Evolutionary conservation across 129 eudicot species (phyloP).

Genomic region (Solidago caesia): DNA sequence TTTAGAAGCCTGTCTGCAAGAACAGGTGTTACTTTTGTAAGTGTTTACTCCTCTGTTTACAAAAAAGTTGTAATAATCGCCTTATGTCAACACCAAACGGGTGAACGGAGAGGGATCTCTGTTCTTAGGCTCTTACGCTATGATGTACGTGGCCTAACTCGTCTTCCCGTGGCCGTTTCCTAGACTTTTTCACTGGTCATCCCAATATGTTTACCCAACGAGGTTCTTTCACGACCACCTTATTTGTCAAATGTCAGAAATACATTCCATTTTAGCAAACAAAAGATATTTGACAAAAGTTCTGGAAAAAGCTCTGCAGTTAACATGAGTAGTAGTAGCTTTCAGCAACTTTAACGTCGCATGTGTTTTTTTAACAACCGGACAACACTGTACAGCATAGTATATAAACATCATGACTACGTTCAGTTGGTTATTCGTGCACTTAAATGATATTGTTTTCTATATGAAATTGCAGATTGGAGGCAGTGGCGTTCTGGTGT

Average conservation of each 20-base stretch:
- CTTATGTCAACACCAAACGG: no score
- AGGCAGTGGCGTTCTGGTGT: slow-evolving; percentile 89
- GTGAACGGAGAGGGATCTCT: no score
- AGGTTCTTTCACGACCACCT: no score
- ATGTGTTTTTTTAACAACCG: neutral
- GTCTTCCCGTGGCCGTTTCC: no score
- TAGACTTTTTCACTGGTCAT: no score
- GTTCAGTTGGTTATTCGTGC: neutral
- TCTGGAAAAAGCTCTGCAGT: neutral
- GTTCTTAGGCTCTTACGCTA: no score
- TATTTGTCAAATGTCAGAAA: neutral
- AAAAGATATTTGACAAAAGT: neutral
- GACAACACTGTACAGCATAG: neutral
- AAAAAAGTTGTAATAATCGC: no score
- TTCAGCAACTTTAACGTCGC: neutral
- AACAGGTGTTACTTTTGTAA: no score
- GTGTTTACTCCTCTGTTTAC: no score
- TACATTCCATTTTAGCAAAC: neutral
- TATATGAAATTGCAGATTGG: slow-evolving; percentile 60
- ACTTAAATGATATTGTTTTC: neutral
- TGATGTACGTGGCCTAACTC: neutral
- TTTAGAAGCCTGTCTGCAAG: no score
- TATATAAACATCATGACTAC: neutral
- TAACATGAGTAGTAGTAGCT: neutral
- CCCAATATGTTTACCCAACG: neutral